Evolutionary conservation across 306 rosid genomes (phyloP).

Genomic region (Hylodesmum podocarpum): DNA sequence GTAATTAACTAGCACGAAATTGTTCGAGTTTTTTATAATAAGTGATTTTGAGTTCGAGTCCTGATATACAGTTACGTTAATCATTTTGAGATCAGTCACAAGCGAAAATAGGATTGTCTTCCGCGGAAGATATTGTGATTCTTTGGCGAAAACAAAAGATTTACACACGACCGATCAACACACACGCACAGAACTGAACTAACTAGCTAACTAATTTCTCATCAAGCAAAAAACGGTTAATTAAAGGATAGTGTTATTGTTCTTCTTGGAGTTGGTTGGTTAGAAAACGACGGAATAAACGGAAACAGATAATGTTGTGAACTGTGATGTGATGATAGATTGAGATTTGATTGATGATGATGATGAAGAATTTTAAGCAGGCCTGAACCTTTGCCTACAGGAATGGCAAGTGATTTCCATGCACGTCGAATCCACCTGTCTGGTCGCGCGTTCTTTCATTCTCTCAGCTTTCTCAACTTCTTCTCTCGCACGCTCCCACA

Average conservation of each 20-base stretch:
- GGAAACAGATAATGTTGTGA: background rate
- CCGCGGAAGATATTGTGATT: no score
- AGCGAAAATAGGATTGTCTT: no score
- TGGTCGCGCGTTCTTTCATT: constrained; percentile 72
- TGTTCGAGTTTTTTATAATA: no score
- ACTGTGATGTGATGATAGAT: no score
- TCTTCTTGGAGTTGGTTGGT: background rate
- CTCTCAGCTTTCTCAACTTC: constrained; percentile 85
- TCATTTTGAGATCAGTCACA: no score
- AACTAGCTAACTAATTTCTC: constrained; percentile 13
- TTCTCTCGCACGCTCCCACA: constrained; percentile 95
- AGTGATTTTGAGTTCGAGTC: no score
- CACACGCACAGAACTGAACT: background rate
- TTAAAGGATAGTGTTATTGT: background rate
- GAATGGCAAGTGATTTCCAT: constrained; percentile 99
- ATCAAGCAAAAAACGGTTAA: background rate
- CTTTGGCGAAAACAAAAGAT: no score
- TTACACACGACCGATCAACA: background rate
- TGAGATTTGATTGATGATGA: no score
- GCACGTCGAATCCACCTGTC: constrained; percentile 68
- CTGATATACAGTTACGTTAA: no score
- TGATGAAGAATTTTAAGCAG: constrained; percentile 13
- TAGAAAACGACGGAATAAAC: constrained; percentile 9
- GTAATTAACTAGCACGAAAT: no score
- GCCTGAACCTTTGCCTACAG: constrained; percentile 89